Conservation (phyloP, 176 grass and related monocot species). For the Coix lacrymajobi region DNA sequence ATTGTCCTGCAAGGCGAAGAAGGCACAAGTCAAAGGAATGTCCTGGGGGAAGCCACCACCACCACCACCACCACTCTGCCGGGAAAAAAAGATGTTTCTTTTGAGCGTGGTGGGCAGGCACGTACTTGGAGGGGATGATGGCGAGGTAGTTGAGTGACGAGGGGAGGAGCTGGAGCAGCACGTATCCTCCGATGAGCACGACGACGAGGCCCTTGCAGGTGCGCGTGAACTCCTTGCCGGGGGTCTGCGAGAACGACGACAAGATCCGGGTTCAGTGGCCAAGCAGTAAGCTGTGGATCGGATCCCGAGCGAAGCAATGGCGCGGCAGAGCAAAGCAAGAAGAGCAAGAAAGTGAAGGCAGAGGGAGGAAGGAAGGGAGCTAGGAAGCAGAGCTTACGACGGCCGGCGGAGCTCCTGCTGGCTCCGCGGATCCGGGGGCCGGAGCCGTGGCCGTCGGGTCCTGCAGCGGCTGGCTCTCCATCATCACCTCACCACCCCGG, state of each 20-base stretch:
- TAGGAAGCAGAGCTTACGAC: constrained; percentile 5
- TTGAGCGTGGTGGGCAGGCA: background rate
- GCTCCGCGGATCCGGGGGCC: background rate
- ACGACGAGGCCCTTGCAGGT: constrained; percentile 91
- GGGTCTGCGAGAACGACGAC: constrained; percentile 1
- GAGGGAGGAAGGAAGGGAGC: background rate
- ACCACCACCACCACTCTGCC: background rate
- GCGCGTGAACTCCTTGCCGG: constrained; percentile 82
- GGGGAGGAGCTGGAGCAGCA: constrained; percentile 73
- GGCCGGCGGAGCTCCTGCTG: constrained; percentile 25
- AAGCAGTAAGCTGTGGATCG: background rate
- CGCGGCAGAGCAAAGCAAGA: background rate
- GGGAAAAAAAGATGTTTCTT: background rate
- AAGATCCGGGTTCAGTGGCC: background rate
- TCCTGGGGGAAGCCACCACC: background rate
- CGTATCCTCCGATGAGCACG: constrained; percentile 72
- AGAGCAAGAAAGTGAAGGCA: background rate
- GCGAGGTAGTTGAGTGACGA: constrained; percentile 70
- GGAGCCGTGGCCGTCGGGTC: constrained; percentile 1
- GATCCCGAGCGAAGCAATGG: background rate
- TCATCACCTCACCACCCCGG: constrained; percentile 7
- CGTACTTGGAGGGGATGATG: constrained; percentile 82
- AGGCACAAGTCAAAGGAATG: background rate
- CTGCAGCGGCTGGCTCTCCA: constrained; percentile 66
- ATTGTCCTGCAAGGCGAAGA: constrained; percentile 59